Conservation (phyloP, 2,329 filamentous ascomycete genomes). For the Aspergillus terreus region DNA sequence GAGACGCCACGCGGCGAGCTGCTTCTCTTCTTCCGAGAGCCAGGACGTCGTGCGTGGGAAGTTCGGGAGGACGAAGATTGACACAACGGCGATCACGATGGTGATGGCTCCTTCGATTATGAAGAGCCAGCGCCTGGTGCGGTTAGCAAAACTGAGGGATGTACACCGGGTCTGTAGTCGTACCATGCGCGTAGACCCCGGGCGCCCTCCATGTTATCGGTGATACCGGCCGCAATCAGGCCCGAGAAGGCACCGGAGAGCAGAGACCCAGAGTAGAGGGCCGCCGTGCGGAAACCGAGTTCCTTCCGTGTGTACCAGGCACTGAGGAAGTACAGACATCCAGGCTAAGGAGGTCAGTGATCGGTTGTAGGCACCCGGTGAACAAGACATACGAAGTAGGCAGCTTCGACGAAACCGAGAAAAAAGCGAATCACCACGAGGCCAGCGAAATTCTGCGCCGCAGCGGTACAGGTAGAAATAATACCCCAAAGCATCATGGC, state of each 20-base stretch:
- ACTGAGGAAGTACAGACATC: slow-evolving; percentile 40
- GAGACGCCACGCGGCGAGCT: slow-evolving; percentile 58
- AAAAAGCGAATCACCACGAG: slow-evolving; percentile 46
- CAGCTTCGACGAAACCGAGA: slow-evolving; percentile 39
- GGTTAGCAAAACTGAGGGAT: background rate
- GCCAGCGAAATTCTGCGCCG: slow-evolving; percentile 47
- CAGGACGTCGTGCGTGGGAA: slow-evolving; percentile 61
- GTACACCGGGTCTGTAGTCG: slow-evolving; percentile 6
- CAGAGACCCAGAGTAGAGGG: slow-evolving; percentile 59
- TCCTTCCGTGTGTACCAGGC: slow-evolving; percentile 70
- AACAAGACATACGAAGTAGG: slow-evolving; percentile 41
- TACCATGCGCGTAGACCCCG: slow-evolving; percentile 57
- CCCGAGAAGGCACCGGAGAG: slow-evolving; percentile 71
- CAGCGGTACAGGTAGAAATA: slow-evolving; percentile 48
- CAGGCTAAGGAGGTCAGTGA: slow-evolving; percentile 57
- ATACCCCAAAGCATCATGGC: slow-evolving; percentile 61
- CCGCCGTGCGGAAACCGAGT: slow-evolving; percentile 44
- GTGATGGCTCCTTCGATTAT: slow-evolving; percentile 68
- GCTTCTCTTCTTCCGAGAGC: slow-evolving; percentile 56
- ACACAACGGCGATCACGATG: slow-evolving; percentile 54
- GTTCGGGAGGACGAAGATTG: slow-evolving; percentile 62
- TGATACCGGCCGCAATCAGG: slow-evolving; percentile 62
- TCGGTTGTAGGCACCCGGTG: slow-evolving; percentile 24
- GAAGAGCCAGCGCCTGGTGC: slow-evolving; percentile 56
- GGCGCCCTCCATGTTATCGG: slow-evolving; percentile 57